Percentiles rank a stretch among this genome's conserved stretches.
phyloP scores from a whole-genome alignment of 2,329 filamentous ascomycete genomes.

The Penicillium crustosum region DNA sequence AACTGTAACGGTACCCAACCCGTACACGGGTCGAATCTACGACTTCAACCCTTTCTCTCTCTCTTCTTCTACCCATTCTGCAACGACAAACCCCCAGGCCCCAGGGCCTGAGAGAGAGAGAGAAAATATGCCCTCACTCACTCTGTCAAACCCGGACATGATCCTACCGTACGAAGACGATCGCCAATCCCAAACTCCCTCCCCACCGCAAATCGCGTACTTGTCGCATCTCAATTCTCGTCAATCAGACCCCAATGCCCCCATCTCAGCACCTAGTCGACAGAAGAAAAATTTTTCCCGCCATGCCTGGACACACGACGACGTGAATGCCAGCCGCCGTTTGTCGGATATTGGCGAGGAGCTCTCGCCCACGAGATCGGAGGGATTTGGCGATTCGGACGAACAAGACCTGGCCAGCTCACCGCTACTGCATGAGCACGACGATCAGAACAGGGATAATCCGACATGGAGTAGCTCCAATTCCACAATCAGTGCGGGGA shows the following conservation, averaged over 20 bases:
- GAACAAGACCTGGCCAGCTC: constrained; percentile 14
- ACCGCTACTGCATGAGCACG: constrained; percentile 49
- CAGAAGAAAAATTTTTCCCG: constrained; percentile 36
- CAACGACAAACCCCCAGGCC: constrained; percentile 7
- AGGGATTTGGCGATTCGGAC: constrained; percentile 18
- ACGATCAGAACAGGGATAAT: constrained; percentile 51
- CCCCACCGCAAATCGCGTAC: constrained; percentile 51
- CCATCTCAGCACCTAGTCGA: constrained; percentile 7
- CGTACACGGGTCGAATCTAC: not conserved
- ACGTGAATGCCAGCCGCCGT: constrained; percentile 41
- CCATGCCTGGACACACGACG: constrained; percentile 37
- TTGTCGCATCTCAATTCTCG: constrained; percentile 44
- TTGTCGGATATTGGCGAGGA: constrained; percentile 50
- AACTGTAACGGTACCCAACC: constrained; percentile 2
- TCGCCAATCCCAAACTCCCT: constrained; percentile 50
- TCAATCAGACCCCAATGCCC: constrained; percentile 29
- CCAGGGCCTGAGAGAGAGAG: constrained; percentile 11
- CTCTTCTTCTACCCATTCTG: not conserved
- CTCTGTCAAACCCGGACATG: constrained; percentile 91
- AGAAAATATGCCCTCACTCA: constrained; percentile 67
- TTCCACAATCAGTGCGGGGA: constrained; percentile 39
- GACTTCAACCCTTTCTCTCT: constrained; percentile 7
- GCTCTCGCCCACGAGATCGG: constrained; percentile 27
- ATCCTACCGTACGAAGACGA: constrained; percentile 75
- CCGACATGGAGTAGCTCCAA: constrained; percentile 36